phyloP scores from a whole-genome alignment of 164 flowering plant genomes.

The Macadamia integrifolia region DNA sequence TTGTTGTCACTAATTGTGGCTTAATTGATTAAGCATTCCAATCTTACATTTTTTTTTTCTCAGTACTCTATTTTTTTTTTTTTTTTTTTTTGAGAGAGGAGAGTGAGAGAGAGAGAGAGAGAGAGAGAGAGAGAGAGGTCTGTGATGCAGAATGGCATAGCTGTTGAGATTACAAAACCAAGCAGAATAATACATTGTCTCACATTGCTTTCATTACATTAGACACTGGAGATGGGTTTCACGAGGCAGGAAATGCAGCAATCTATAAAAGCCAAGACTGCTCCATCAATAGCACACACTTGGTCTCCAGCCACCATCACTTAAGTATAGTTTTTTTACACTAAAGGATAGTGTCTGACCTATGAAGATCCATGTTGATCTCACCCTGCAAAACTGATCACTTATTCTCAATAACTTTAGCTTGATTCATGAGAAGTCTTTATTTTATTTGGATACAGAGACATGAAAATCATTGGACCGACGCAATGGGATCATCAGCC shows the following conservation, averaged over 20 bases:
- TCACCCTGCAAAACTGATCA: background rate
- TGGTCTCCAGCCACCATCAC: background rate
- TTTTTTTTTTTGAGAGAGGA: background rate
- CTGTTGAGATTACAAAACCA: background rate
- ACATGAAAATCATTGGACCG: conserved; percentile 57
- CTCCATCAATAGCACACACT: background rate
- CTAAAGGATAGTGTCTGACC: background rate
- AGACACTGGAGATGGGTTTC: background rate
- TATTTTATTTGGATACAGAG: conserved; percentile 50
- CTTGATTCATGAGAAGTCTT: conserved; percentile 24
- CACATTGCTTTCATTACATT: background rate
- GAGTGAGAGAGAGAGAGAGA: too few species aligned
- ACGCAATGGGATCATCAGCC: conserved; percentile 78
- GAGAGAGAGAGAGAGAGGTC: background rate
- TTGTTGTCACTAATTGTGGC: conserved; percentile 74
- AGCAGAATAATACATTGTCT: background rate
- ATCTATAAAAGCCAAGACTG: background rate
- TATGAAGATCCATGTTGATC: too few species aligned
- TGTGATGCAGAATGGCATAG: background rate
- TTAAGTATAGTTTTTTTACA: background rate
- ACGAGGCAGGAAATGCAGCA: background rate
- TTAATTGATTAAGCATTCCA: conserved; percentile 28
- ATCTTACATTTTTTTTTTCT: background rate
- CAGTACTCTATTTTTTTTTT: background rate
- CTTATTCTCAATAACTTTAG: background rate